Percentiles rank a stretch among this genome's conserved stretches.
Conservation (phyloP, 1,284 basidiomycete genomes). For the Grifola frondosa region DNA sequence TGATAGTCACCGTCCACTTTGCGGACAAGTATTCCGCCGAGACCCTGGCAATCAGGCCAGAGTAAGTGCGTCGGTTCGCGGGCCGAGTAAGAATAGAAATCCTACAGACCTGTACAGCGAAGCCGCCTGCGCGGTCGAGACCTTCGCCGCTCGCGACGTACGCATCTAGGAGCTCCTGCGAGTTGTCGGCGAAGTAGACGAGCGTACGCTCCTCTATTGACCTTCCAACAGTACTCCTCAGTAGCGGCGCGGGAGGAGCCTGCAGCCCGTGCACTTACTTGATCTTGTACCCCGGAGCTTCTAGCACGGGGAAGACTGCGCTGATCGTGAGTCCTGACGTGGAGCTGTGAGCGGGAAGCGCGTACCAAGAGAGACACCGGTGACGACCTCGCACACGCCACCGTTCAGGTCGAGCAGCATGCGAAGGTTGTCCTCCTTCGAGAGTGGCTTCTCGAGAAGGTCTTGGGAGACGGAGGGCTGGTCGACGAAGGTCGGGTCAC, state of each 20-base stretch:
- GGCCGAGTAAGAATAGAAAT: neutral
- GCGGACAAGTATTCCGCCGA: conserved; percentile 78
- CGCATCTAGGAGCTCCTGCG: conserved; percentile 66
- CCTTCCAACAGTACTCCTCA: conserved; percentile 43
- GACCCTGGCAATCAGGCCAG: conserved; percentile 50
- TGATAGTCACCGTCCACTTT: conserved; percentile 91
- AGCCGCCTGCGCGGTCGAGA: conserved; percentile 89
- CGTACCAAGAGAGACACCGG: conserved; percentile 80
- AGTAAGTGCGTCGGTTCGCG: neutral
- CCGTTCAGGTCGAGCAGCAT: conserved; percentile 91
- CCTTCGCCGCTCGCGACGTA: conserved; percentile 92
- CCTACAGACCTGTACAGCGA: conserved; percentile 80
- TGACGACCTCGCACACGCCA: conserved; percentile 86
- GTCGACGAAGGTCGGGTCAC: conserved; percentile 46
- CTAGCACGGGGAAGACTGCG: conserved; percentile 79
- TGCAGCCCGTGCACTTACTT: conserved; percentile 46
- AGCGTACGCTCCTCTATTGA: conserved; percentile 83
- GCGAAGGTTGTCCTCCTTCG: conserved; percentile 81
- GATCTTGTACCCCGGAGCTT: conserved; percentile 83
- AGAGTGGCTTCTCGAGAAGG: conserved; percentile 86
- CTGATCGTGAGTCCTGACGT: neutral
- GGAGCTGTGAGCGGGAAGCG: conserved; percentile 4
- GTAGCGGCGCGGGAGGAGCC: neutral
- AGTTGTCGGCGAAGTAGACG: conserved; percentile 79
- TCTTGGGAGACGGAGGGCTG: conserved; percentile 54